These are phyloP conservation scores for Cytospora paraplurivora DNA, from an alignment of 2,329 filamentous ascomycete species.

Conservation along the genomic window DNA sequence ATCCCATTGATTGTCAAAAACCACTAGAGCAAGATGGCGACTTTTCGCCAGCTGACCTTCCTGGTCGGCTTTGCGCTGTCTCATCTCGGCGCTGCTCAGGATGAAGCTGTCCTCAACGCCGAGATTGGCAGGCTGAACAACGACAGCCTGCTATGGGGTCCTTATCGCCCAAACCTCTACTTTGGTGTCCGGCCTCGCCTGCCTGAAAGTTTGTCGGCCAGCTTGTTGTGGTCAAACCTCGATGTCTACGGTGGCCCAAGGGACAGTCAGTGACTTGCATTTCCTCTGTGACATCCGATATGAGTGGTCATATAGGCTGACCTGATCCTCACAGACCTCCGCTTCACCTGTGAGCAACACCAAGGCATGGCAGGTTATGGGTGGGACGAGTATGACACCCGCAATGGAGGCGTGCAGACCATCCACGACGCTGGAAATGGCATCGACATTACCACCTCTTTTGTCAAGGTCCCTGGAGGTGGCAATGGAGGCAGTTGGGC, in stretches of 20 bases:
- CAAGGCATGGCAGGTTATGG: constrained; percentile 94
- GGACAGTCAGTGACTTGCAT: constrained; percentile 60
- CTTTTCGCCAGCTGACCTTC: constrained; percentile 35
- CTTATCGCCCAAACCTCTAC: constrained; percentile 91
- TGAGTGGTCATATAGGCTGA: constrained; percentile 19
- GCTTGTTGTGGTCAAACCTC: constrained; percentile 85
- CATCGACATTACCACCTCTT: constrained; percentile 88
- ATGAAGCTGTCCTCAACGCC: constrained; percentile 46
- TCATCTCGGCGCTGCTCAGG: constrained; percentile 31
- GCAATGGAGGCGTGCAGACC: constrained; percentile 82
- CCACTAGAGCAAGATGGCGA: constrained; percentile 31
- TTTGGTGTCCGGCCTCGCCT: constrained; percentile 86
- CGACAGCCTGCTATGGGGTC: constrained; percentile 90
- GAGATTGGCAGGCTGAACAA: constrained; percentile 65
- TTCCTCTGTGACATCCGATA: background rate
- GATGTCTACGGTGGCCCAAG: constrained; percentile 78
- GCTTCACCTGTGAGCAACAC: constrained; percentile 94
- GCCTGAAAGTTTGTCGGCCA: constrained; percentile 78
- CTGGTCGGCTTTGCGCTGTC: constrained; percentile 34
- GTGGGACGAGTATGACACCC: constrained; percentile 95
- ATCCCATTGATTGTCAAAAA: constrained; percentile 15
- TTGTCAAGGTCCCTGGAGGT: constrained; percentile 89
- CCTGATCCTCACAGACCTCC: constrained; percentile 61
- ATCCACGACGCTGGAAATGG: constrained; percentile 89
- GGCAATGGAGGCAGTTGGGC: constrained; percentile 89